Base-by-base conservation (phyloP, 2,329 filamentous ascomycete genomes). In the Fusarium irregulare region DNA sequence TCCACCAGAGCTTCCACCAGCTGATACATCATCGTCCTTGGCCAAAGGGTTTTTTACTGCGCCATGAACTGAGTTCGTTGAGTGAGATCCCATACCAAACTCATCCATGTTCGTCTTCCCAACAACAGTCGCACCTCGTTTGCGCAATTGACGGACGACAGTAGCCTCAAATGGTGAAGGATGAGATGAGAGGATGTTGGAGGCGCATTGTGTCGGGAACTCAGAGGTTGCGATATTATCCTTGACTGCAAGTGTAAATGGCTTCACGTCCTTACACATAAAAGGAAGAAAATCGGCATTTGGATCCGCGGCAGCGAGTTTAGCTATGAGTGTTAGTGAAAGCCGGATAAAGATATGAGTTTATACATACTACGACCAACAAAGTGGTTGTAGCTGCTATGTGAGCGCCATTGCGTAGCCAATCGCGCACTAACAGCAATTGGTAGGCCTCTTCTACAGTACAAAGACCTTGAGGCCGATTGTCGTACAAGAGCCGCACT, bases 71-170 rank as follows among this genome's bases (percentile, higher is more conserved):
- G 93, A 94, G 74, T 91, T 89, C 54, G 83, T 82, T 3, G 93
- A 94, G 73, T 97, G 91, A 11, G 93, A 97, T 4, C 94, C 94
- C 94, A 97, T 97, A 28, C 94, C 94, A 78, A 97, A 97, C 78
- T 97, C 96, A 80, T 98, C 96, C 84, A 98, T 89, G 78, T 97
- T 97, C 4, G 93, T 94, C 80, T 97, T 97, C 9, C 91, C 92
- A 3, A 90, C 85, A 3, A 95, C 78, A 8, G 86, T 78, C 8
- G 88, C 89, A 44, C 91, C 92, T 7, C 87, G 85, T 28, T 83
- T 77, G 59, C 87, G 86, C 34, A 98, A 85, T 73, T 90, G 87
- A 54, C 85, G 82, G 34, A 97, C 89, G 20, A 98, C 90, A 11
- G 93, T 95, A 20, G 95, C 93, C 77, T 94, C 89, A 79, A 92